Evolutionary conservation across 108 stramenopile species (phyloP), one percentile per base, ranked within the genome.

Genomic region (Nitzschia sp.): DNA sequence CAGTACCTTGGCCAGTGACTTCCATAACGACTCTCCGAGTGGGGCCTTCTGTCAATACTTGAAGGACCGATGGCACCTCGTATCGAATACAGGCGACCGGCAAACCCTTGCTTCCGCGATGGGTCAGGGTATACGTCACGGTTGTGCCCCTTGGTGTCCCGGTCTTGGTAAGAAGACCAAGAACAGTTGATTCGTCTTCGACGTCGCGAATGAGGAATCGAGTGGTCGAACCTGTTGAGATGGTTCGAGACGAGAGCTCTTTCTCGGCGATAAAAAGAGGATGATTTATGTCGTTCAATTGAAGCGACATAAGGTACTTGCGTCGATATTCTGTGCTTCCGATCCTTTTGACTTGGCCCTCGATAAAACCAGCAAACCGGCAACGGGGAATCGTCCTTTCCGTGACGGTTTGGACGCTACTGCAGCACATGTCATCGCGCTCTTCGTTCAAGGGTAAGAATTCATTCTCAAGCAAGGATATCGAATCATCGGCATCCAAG

Each of bases 21-120:
- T 53, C 27, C 0, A 72, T 35, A 11, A 51, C 17, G 9, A 42
- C 61, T 26, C 54, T 35, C 0, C 71, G 51, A 19, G 71, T 61
- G 2, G 47, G 61, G 38, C 46, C 21, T 3, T 72, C 62, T 2
- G 34, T 63, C 32, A 72, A 38, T 24, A 26, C 29, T 30, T 61
- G 71, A 30, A 61, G 26, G n/a, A 56, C 19, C 29, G 53, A 19
- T 1, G 61, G 46, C n/a, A 54, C 21, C 8, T 72, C 71, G 62
- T 72, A 72, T 0, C 61, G 51, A 54, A 64, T 64, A 30, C 17
- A 26, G 0, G 71, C 62, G 2, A 72, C 25, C n/a, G 54, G 53
- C 11, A 9, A 51, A 51, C 21, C 19, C 21, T 51, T 9, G 49
- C 4, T 19, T 5, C 17, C 21, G 11, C 21, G 49, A 23, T 51